Percentiles rank a stretch among this genome's conserved stretches.
Conservation (phyloP, 306 rosid genomes). For the Ziziphus jujuba region DNA sequence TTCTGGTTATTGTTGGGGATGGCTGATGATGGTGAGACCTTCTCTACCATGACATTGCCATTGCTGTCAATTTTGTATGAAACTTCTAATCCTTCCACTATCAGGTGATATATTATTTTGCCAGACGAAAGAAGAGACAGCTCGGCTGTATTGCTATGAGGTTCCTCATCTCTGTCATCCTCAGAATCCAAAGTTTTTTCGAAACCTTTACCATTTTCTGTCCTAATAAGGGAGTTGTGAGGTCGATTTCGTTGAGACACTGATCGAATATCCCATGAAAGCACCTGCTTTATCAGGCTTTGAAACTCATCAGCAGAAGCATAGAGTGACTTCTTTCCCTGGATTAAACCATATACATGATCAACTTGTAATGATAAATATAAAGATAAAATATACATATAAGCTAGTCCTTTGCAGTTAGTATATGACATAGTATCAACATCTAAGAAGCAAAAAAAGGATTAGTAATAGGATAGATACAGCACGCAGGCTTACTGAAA, state of each 20-base stretch:
- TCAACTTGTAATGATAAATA: constrained; percentile 8
- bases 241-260: constrained; percentile 71
- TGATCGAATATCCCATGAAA: constrained; percentile 95
- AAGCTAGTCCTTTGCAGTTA: constrained; percentile 5
- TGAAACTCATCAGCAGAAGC: constrained; percentile 70
- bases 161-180: constrained; percentile 38
- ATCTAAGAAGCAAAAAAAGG: background rate
- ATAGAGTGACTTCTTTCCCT: constrained; percentile 76
- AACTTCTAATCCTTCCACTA: constrained; percentile 74
- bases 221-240: constrained; percentile 35
- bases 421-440: background rate
- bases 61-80: constrained; percentile 60
- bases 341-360: constrained; percentile 21
- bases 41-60: constrained; percentile 60
- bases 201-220: constrained; percentile 27
- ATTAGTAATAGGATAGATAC: no score
- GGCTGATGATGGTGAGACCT: constrained; percentile 36
- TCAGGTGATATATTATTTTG: constrained; percentile 59
- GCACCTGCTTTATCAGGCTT: constrained; percentile 74
- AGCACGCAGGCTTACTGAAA: no score
- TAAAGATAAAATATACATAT: constrained; percentile 9
- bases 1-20: constrained; percentile 27
- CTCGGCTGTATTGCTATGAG: constrained; percentile 26
- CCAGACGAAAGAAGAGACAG: constrained; percentile 26
- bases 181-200: constrained; percentile 48